These are phyloP conservation scores for Blastobotrys malaysiensis DNA, from an alignment of 1,139 yeast genomes.

Conservation along the genomic window DNA sequence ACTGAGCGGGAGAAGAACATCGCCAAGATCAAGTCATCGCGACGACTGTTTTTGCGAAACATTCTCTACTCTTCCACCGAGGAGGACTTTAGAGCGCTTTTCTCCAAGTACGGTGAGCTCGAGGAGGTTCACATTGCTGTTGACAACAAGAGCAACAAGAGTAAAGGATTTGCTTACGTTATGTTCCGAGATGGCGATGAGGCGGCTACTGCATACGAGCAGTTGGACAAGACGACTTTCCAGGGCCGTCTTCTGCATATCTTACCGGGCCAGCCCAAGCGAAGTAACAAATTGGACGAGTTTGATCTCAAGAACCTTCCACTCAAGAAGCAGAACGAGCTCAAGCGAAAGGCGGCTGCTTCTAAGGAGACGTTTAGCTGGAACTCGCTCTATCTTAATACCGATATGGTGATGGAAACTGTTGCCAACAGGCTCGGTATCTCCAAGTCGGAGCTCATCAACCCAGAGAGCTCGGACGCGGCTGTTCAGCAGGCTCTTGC, in stretches of 20 bases:
- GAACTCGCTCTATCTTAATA: conserved; percentile 89
- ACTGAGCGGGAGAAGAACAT: conserved; percentile 43
- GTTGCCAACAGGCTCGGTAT: conserved; percentile 84
- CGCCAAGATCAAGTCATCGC: conserved; percentile 58
- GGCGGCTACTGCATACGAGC: conserved; percentile 70
- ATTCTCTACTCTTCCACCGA: conserved; percentile 77
- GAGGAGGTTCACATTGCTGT: conserved; percentile 77
- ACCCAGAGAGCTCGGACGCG: conserved; percentile 79
- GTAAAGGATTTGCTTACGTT: conserved; percentile 90
- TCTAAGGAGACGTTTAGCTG: conserved; percentile 83
- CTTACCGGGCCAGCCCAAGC: conserved; percentile 77
- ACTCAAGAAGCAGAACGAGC: conserved; percentile 79
- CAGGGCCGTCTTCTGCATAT: conserved; percentile 93
- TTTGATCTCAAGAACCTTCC: conserved; percentile 88
- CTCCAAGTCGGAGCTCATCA: conserved; percentile 73
- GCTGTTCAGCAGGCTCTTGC: conserved; percentile 98
- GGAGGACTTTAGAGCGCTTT: conserved; percentile 62
- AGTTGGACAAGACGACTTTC: conserved; percentile 80
- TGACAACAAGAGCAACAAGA: conserved; percentile 82
- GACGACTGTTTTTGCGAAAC: conserved; percentile 84
- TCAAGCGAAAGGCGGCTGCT: conserved; percentile 80
- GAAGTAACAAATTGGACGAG: conserved; percentile 74
- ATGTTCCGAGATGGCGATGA: conserved; percentile 60
- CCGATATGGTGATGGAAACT: conserved; percentile 86
- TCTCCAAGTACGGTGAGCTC: conserved; percentile 41